Percentiles rank a stretch among this genome's conserved stretches.
These are phyloP conservation scores for Podospora appendiculata DNA, from an alignment of 495 filamentous ascomycete genomes.

Conservation along the genomic window DNA sequence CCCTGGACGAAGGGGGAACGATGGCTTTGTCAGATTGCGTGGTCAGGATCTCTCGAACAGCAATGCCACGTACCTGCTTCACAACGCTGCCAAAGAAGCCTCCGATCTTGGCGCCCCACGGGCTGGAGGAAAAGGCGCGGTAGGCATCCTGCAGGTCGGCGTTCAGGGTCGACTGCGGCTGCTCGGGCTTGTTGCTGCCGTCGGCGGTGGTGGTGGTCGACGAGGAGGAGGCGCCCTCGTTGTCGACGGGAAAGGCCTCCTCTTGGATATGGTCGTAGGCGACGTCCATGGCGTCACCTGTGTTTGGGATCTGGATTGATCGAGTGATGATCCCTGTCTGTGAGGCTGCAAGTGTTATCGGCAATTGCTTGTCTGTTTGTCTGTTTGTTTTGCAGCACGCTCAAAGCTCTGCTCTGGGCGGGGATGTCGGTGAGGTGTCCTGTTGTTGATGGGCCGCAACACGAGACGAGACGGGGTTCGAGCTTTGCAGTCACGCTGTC, in stretches of 20 bases:
- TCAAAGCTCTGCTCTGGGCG: too few species aligned
- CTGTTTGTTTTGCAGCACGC: too few species aligned
- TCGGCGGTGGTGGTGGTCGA: conserved; percentile 4
- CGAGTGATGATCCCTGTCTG: too few species aligned
- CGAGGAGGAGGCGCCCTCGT: conserved; percentile 38
- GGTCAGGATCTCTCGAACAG: background rate
- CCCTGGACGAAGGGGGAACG: conserved; percentile 42
- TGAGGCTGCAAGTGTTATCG: too few species aligned
- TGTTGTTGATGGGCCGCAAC: too few species aligned
- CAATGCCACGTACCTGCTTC: conserved; percentile 57
- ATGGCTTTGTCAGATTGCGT: background rate
- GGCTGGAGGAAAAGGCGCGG: conserved; percentile 80
- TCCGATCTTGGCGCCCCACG: conserved; percentile 83
- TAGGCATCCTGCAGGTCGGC: conserved; percentile 91
- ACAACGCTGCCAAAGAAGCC: conserved; percentile 84
- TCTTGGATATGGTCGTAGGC: conserved; percentile 97
- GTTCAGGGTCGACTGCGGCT: conserved; percentile 59
- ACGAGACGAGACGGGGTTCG: too few species aligned
- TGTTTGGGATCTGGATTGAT: too few species aligned
- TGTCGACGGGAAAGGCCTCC: conserved; percentile 59
- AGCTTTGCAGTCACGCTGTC: background rate
- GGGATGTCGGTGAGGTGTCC: too few species aligned
- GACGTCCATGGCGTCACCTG: conserved; percentile 63
- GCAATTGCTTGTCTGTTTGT: too few species aligned
- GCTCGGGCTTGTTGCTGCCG: conserved; percentile 35